Base-by-base conservation (phyloP, 805 yeast genomes). In the Jamesozyma piceae region DNA sequence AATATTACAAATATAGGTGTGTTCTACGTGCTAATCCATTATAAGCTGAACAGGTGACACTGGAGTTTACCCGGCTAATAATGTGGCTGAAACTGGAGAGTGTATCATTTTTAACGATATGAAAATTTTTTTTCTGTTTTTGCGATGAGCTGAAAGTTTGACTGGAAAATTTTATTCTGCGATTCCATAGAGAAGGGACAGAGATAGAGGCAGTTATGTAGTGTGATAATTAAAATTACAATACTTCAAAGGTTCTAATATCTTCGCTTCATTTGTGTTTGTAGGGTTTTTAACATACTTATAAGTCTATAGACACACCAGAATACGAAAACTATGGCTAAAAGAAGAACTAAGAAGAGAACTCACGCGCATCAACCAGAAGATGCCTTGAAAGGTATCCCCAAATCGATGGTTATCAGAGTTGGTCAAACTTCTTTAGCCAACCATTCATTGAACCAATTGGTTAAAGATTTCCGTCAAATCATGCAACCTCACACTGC, bases 401-500 rank as follows among this genome's bases (percentile, higher is more conserved):
- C 98, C 18, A 76, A 83, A 55, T 88, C 97, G 2, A 89, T 92
- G 96, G 97, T 92, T 42, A 73, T 92, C 49, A 78, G 92, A 54
- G 74, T 88, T 42, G 97, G 97, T 1, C 57, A 58, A 33, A 57
- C 64, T 3, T 61, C 66, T 2, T 46, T 62, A 44, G 68, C 75
- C 14, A 89, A 90, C 57, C 87, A 84, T 54, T 78, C 95, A 2
- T 67, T 92, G 49, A 72, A 83, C 34, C 95, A 87, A 62, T 69
- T 92, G 43, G 97, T 89, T 18, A 73, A 73, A 46, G 98, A 92
- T 63, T 78, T 89, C 63, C 76, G 98, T 58, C 75, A 75, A 47
- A 77, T 88, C 49, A 88, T 92, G 96, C 92, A 87, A 60, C 98
- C 98, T 13, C 95, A 90, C 57, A 92, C 98, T 2, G 97, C 97